A percentile compares a stretch with the other conserved stretches of the same genome.
Conservation (phyloP, 1,284 basidiomycete species). For the Puccinia polysora region DNA sequence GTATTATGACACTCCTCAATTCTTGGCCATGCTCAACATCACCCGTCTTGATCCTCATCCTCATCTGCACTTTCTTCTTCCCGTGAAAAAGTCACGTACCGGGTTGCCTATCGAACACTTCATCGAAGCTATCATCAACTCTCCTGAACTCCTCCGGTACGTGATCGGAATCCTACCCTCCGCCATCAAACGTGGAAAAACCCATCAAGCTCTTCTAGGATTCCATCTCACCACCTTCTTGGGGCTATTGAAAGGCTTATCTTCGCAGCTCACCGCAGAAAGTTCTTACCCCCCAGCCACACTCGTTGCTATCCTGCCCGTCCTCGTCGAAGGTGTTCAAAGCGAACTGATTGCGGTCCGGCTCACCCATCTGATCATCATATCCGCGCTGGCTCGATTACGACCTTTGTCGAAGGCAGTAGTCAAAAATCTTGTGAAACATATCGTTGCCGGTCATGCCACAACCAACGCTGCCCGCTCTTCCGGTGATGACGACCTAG, state of each 20-base stretch:
- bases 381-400: conserved; percentile 22
- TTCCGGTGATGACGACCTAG: background rate
- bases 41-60: conserved; percentile 59
- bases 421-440: conserved; percentile 23
- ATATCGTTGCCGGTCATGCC: conserved; percentile 20
- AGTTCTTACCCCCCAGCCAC: conserved; percentile 70
- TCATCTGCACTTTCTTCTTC: conserved; percentile 56
- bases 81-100: conserved; percentile 70
- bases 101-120: conserved; percentile 65
- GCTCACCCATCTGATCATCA: conserved; percentile 34
- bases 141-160: conserved; percentile 63
- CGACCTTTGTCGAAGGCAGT: conserved; percentile 4
- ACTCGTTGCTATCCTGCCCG: conserved; percentile 26
- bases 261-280: conserved; percentile 55
- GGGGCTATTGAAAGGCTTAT: conserved; percentile 58
- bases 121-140: conserved; percentile 68
- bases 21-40: conserved; percentile 86
- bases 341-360: conserved; percentile 66
- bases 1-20: conserved; percentile 91
- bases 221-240: conserved; percentile 68
- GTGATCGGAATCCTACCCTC: conserved; percentile 63
- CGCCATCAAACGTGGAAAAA: conserved; percentile 59
- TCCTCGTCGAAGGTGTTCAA: conserved; percentile 31
- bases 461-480: background rate
- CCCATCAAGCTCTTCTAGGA: conserved; percentile 70